Percentiles rank a stretch among this genome's conserved stretches.
Conservation (phyloP, 176 grass and related monocot species). For the Carex scoparia region DNA sequence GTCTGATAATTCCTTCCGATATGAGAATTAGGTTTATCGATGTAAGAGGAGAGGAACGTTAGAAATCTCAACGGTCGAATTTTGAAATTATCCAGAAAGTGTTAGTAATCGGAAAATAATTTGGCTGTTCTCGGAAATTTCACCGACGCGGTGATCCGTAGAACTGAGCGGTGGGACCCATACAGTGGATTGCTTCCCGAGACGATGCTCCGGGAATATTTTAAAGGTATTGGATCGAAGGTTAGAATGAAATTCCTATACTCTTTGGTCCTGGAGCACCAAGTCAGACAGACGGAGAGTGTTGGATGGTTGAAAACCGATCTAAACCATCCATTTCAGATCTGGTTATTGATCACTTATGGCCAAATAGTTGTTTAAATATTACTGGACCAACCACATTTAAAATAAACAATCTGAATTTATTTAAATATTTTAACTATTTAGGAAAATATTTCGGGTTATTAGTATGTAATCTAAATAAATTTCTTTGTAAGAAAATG, state of each 20-base stretch:
- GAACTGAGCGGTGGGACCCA: background rate
- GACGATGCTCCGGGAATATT: background rate
- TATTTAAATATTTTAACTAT: background rate
- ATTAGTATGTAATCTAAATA: background rate
- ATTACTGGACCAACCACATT: background rate
- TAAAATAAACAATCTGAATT: background rate
- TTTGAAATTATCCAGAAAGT: slow-evolving; percentile 34
- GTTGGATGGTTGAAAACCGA: background rate
- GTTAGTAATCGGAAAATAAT: background rate
- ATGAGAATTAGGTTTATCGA: background rate
- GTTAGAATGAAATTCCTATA: background rate
- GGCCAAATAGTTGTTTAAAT: background rate
- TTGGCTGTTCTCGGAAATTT: background rate
- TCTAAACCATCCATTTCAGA: background rate
- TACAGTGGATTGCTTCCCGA: background rate
- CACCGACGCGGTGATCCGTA: background rate
- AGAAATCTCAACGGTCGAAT: slow-evolving; percentile 62
- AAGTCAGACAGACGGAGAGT: background rate
- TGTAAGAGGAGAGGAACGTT: background rate
- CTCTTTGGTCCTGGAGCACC: background rate
- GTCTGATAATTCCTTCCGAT: background rate
- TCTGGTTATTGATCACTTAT: background rate
- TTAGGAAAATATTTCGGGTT: background rate
- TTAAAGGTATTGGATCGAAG: background rate
- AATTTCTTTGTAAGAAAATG: background rate